Conservation (phyloP, 345 rosid species). For the Camelina sativa region DNA sequence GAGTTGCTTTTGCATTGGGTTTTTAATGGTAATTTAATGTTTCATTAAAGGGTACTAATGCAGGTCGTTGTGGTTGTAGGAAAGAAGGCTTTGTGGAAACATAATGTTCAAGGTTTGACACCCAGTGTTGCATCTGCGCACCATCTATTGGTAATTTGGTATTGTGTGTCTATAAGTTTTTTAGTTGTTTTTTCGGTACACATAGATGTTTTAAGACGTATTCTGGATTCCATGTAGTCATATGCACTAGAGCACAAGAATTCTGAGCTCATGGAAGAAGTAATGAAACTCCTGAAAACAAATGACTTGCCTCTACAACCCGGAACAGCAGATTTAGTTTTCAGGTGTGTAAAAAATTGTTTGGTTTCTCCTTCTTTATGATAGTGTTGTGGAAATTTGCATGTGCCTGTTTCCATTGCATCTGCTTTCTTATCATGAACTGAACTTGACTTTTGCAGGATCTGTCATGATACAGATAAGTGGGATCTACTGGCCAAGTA, state of each 20-base stretch:
- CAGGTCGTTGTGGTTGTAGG: conserved; percentile 47
- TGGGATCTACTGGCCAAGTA: conserved; percentile 73
- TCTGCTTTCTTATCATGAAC: conserved; percentile 12
- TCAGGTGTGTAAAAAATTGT: conserved; percentile 53
- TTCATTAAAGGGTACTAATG: conserved; percentile 8
- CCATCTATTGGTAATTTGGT: conserved; percentile 90
- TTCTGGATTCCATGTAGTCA: conserved; percentile 46
- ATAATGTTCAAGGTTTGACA: conserved; percentile 77
- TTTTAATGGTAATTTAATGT: too few relatives aligned
- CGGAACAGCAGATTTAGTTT: conserved; percentile 81
- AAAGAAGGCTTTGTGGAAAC: conserved; percentile 76
- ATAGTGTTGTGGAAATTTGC: neutral
- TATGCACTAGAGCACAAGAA: conserved; percentile 70
- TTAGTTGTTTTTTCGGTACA: neutral
- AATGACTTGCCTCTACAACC: conserved; percentile 70
- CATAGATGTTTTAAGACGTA: conserved; percentile 8
- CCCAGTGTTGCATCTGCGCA: conserved; percentile 79
- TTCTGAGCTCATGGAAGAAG: conserved; percentile 64
- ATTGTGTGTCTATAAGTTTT: conserved; percentile 7
- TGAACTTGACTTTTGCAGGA: conserved; percentile 54
- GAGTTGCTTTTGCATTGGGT: too few relatives aligned
- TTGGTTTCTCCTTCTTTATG: neutral
- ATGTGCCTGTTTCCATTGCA: neutral
- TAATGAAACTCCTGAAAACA: conserved; percentile 64
- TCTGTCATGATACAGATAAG: conserved; percentile 62